These are phyloP conservation scores for Russula emetica DNA, from an alignment of 768 basidiomycete species.

Conservation along the genomic window DNA sequence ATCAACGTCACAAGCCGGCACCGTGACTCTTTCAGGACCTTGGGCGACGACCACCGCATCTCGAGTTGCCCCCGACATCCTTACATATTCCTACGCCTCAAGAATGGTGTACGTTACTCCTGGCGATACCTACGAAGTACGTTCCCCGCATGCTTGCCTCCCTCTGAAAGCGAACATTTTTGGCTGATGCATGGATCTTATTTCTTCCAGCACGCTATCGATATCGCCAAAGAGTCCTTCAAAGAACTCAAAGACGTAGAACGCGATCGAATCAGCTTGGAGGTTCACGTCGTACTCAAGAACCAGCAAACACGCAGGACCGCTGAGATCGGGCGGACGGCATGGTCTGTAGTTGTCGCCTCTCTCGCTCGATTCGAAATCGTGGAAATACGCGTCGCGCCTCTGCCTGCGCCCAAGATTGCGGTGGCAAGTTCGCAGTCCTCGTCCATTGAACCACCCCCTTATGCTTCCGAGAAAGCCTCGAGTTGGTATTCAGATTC, in stretches of 20 bases:
- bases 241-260: constrained; percentile 27
- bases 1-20: not conserved
- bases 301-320: constrained; percentile 17
- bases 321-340: constrained; percentile 31
- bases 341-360: constrained; percentile 29
- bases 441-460: constrained; percentile 14
- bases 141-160: not conserved
- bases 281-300: constrained; percentile 28
- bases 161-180: no score
- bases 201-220: constrained; percentile 28
- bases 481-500: not conserved
- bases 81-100: constrained; percentile 32
- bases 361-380: constrained; percentile 32
- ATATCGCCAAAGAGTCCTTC: constrained; percentile 28
- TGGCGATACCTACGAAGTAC: constrained; percentile 30
- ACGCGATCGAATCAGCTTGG: constrained; percentile 29
- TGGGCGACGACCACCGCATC: not conserved
- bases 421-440: not conserved
- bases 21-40: not conserved
- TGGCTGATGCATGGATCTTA: no score
- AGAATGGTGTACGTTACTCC: constrained; percentile 33
- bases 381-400: constrained; percentile 30
- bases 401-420: not conserved
- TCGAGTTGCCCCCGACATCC: constrained; percentile 12
- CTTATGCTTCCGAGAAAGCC: constrained; percentile 6